Percentiles rank a stretch among this genome's conserved stretches.
Conservation (phyloP, 495 filamentous ascomycete species). For the Aspergillus leporis region DNA sequence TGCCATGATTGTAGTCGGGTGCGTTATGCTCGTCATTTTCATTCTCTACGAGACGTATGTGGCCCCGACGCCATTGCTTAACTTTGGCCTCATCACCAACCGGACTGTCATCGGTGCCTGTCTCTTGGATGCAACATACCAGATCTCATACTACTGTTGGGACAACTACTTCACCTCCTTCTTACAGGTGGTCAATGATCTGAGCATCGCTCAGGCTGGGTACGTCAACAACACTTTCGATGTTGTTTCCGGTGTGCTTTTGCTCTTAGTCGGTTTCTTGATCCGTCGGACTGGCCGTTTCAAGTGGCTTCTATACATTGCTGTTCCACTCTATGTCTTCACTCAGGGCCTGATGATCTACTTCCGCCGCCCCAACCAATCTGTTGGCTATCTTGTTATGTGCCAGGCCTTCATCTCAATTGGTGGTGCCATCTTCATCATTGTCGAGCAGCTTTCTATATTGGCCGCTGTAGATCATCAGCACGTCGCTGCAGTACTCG, state of each 20-base stretch:
- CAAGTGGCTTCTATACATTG: constrained; percentile 54
- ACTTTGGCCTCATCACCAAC: constrained; percentile 55
- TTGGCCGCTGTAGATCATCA: constrained; percentile 67
- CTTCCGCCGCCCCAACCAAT: constrained; percentile 61
- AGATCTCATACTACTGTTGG: constrained; percentile 57
- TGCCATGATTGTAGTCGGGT: constrained; percentile 58
- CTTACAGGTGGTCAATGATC: constrained; percentile 69
- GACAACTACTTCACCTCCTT: constrained; percentile 66
- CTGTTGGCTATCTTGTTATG: constrained; percentile 68
- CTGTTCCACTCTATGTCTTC: constrained; percentile 60
- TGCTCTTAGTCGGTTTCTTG: constrained; percentile 49
- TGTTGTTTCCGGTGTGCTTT: constrained; percentile 47
- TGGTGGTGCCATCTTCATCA: constrained; percentile 57
- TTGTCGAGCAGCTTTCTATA: constrained; percentile 65
- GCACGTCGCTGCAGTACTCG: constrained; percentile 65
- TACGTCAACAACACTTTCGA: constrained; percentile 54
- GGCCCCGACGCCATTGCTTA: constrained; percentile 58
- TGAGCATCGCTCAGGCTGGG: constrained; percentile 52
- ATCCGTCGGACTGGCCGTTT: constrained; percentile 59
- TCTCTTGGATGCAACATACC: constrained; percentile 55
- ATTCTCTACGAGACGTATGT: constrained; percentile 54
- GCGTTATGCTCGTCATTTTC: constrained; percentile 54
- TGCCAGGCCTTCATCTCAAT: constrained; percentile 73
- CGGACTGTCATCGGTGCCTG: constrained; percentile 67
- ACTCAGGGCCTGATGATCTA: constrained; percentile 59